Evolutionary conservation across 148 eudicot species (phyloP).

Genomic region (Rhododendron griersonianum): DNA sequence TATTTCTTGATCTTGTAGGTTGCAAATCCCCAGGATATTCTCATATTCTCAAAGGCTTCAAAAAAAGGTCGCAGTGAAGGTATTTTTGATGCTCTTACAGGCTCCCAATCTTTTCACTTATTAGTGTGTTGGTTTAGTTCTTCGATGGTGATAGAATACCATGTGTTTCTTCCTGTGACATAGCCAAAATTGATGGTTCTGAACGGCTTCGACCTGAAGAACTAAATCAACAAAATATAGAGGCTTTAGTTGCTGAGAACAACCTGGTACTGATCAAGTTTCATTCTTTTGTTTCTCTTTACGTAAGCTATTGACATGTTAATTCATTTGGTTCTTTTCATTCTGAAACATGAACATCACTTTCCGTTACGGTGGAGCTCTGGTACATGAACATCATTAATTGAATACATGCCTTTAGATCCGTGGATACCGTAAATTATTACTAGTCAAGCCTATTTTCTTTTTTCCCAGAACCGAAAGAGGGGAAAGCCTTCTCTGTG

Average conservation of each 20-base stretch:
- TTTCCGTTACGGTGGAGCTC: neutral
- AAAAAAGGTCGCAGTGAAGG: constrained; percentile 58
- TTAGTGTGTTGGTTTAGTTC: neutral
- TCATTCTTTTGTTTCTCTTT: neutral
- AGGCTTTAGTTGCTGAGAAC: constrained; percentile 98
- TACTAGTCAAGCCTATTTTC: neutral
- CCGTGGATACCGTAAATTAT: neutral
- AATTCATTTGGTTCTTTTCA: neutral
- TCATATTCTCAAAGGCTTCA: constrained; percentile 90
- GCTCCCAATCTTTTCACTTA: neutral
- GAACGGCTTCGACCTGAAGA: constrained; percentile 97
- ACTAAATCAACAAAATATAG: constrained; percentile 94
- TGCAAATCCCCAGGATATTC: constrained; percentile 98
- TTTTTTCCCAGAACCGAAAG: neutral
- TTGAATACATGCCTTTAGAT: neutral
- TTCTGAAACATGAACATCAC: constrained; percentile 7
- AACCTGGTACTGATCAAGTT: constrained; percentile 53
- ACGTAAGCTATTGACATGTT: neutral
- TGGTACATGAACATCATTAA: constrained; percentile 1
- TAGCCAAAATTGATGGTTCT: constrained; percentile 69
- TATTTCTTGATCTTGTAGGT: constrained; percentile 46
- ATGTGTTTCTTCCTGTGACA: constrained; percentile 5
- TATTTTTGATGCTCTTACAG: constrained; percentile 17
- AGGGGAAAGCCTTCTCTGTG: neutral
- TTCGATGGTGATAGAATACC: constrained; percentile 6